Conservation (phyloP, 2,329 filamentous ascomycete genomes). For the Rhinocladiella mackenziei region DNA sequence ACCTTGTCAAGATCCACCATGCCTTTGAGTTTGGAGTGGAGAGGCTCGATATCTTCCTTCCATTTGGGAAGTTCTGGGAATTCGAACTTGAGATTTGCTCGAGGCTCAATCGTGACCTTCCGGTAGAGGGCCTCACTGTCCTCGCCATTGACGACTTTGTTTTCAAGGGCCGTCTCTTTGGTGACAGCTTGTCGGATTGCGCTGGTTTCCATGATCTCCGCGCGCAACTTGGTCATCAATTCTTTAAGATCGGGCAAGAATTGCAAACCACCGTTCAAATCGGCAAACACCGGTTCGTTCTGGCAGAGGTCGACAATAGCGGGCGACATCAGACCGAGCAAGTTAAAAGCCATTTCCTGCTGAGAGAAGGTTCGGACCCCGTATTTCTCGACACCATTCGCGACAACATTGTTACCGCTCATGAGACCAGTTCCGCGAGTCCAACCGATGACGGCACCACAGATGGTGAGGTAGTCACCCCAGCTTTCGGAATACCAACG, state of each 20-base stretch:
- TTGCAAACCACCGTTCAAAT: conserved; percentile 94
- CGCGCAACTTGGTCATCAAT: conserved; percentile 86
- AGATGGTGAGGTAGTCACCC: conserved; percentile 96
- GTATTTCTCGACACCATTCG: conserved; percentile 92
- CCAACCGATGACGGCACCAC: conserved; percentile 97
- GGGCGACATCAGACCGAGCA: conserved; percentile 92
- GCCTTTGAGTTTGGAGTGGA: conserved; percentile 83
- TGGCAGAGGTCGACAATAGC: conserved; percentile 94
- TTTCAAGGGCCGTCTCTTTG: conserved; percentile 93
- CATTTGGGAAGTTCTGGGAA: conserved; percentile 89
- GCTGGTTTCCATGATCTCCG: conserved; percentile 91
- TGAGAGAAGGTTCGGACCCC: conserved; percentile 98
- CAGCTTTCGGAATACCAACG: conserved; percentile 97
- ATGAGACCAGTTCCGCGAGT: conserved; percentile 97
- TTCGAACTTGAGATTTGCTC: conserved; percentile 96
- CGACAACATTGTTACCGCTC: conserved; percentile 96
- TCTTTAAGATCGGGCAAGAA: conserved; percentile 96
- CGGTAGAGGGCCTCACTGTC: conserved; percentile 89
- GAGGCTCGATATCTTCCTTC: conserved; percentile 82
- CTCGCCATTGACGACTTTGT: conserved; percentile 94
- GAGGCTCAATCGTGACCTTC: conserved; percentile 86
- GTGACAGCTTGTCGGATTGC: conserved; percentile 90
- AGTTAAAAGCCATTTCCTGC: conserved; percentile 99
- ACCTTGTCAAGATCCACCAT: conserved; percentile 99
- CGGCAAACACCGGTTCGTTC: conserved; percentile 89